Evolutionary conservation across 495 filamentous ascomycete species (phyloP).

Genomic region (Xeromyces bisporus): DNA sequence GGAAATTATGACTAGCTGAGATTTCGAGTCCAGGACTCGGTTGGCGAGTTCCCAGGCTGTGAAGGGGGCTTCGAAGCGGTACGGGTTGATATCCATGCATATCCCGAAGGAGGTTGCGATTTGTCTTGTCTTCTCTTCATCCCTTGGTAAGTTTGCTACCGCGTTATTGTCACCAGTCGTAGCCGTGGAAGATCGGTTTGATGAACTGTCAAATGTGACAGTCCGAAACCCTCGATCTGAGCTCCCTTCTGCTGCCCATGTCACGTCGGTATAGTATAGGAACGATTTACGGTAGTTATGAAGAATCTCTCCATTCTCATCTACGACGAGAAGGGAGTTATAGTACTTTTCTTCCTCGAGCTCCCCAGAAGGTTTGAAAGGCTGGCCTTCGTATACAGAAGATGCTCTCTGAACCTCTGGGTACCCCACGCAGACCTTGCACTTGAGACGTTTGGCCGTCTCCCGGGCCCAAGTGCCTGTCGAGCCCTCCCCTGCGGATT

Average conservation of each 20-base stretch:
- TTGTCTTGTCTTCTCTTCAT: conserved; percentile 5
- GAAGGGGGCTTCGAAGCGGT: conserved; percentile 63
- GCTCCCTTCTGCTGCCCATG: conserved; percentile 68
- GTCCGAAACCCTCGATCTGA: conserved; percentile 33
- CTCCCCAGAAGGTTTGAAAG: too few species aligned
- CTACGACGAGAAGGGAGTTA: conserved; percentile 74
- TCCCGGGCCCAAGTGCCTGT: conserved; percentile 65
- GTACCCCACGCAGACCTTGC: conserved; percentile 79
- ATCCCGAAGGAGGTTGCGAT: conserved; percentile 64
- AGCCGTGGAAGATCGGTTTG: conserved; percentile 2
- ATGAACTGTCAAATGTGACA: conserved; percentile 13
- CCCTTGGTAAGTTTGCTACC: not conserved
- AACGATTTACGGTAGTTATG: conserved; percentile 80
- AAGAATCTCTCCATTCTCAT: conserved; percentile 49
- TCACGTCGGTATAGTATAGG: conserved; percentile 82
- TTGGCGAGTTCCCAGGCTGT: conserved; percentile 73
- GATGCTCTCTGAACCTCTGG: conserved; percentile 41
- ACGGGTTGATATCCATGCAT: conserved; percentile 61
- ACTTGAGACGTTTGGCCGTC: conserved; percentile 52
- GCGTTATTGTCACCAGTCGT: conserved; percentile 26
- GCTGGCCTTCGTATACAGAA: not conserved
- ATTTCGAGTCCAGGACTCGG: conserved; percentile 44
- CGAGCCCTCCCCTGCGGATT: conserved; percentile 54
- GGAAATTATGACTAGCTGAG: conserved; percentile 59
- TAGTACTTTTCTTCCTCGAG: conserved; percentile 36